Evolutionary conservation across 2,329 filamentous ascomycete species (phyloP).

Genomic region (Moelleriella libera): DNA sequence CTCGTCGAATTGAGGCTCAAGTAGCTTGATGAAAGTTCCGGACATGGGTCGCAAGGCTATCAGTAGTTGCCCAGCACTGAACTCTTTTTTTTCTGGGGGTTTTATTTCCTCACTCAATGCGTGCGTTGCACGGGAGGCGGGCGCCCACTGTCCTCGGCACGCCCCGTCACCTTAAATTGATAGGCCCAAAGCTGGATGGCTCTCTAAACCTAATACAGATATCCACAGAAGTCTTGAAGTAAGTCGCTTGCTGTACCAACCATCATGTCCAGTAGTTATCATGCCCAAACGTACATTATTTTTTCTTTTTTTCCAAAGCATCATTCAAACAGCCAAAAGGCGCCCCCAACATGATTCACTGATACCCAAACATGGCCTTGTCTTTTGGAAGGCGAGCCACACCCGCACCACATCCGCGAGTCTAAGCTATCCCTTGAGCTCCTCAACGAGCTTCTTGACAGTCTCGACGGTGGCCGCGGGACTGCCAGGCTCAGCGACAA

Average conservation of each 20-base stretch:
- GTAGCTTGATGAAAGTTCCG: too few relatives aligned
- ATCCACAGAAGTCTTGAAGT: neutral
- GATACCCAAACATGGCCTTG: too few relatives aligned
- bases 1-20: too few relatives aligned
- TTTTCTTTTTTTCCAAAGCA: too few relatives aligned
- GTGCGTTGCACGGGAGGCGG: neutral
- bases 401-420: too few relatives aligned
- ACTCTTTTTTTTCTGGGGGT: too few relatives aligned
- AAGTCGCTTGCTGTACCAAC: slow-evolving; percentile 2
- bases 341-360: too few relatives aligned
- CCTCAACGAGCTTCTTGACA: slow-evolving; percentile 56
- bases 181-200: neutral
- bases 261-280: neutral
- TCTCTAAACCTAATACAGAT: neutral
- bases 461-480: slow-evolving; percentile 66
- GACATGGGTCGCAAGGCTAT: too few relatives aligned
- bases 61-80: too few relatives aligned
- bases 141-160: neutral
- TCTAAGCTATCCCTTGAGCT: slow-evolving; percentile 12
- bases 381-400: too few relatives aligned
- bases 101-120: neutral
- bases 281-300: neutral
- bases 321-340: too few relatives aligned
- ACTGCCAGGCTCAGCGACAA: slow-evolving; percentile 60
- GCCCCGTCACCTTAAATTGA: neutral